Evolutionary conservation across 768 basidiomycete genomes (phyloP).

Genomic region (Sistotremastrum niveocremeum): DNA sequence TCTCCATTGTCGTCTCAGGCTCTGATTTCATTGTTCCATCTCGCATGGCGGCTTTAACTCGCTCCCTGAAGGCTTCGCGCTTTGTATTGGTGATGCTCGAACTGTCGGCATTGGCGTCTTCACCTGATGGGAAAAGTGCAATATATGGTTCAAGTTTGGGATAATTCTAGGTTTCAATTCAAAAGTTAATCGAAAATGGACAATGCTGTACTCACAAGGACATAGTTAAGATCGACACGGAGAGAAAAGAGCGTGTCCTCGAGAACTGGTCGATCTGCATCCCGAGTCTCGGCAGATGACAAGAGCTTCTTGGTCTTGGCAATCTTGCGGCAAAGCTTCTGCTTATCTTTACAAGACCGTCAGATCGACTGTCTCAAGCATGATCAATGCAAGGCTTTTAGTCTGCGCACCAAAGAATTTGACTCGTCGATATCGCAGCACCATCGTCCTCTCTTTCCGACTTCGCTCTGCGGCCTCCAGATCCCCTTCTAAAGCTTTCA

Average conservation of each 20-base stretch:
- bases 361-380: not conserved
- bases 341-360: constrained; percentile 44
- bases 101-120: not conserved
- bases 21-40: constrained; percentile 41
- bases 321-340: constrained; percentile 73
- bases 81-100: constrained; percentile 19
- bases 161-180: constrained; percentile 45
- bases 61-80: constrained; percentile 43
- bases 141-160: constrained; percentile 82
- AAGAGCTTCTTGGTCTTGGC: constrained; percentile 49
- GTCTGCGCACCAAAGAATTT: constrained; percentile 80
- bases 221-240: constrained; percentile 85
- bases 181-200: constrained; percentile 2
- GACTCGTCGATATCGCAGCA: constrained; percentile 73
- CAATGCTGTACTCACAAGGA: constrained; percentile 39
- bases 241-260: constrained; percentile 41
- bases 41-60: constrained; percentile 49
- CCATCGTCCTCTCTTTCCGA: constrained; percentile 59
- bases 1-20: constrained; percentile 36
- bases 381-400: not conserved
- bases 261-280: constrained; percentile 24
- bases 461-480: constrained; percentile 47
- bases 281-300: constrained; percentile 20
- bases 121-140: constrained; percentile 53
- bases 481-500: constrained; percentile 64